Percentiles rank a stretch among this genome's conserved stretches.
These are phyloP conservation scores for Daldinia decipiens DNA, from an alignment of 495 filamentous ascomycete species.

Conservation along the genomic window DNA sequence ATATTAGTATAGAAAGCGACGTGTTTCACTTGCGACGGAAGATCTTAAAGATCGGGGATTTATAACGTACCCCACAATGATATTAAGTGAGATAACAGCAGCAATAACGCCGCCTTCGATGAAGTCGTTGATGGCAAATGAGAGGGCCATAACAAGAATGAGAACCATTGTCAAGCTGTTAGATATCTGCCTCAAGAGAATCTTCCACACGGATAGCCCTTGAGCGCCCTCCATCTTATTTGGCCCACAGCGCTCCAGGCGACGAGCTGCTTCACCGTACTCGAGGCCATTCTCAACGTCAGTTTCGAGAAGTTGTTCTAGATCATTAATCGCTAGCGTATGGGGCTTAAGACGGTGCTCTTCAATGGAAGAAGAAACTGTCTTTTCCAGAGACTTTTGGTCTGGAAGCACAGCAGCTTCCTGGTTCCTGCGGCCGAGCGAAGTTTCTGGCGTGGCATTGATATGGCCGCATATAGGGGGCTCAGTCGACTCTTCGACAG, in stretches of 20 bases:
- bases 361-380: constrained; percentile 5
- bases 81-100: constrained; percentile 77
- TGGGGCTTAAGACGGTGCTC: constrained; percentile 40
- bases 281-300: constrained; percentile 54
- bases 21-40: constrained; percentile 2
- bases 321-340: constrained; percentile 34
- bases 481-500: constrained; percentile 62
- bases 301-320: constrained; percentile 42
- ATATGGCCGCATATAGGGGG: constrained; percentile 61
- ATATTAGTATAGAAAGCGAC: constrained; percentile 6
- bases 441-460: constrained; percentile 44
- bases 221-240: constrained; percentile 63
- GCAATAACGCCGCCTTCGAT: constrained; percentile 81
- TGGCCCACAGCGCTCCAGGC: constrained; percentile 58
- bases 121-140: constrained; percentile 77
- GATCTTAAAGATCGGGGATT: not conserved
- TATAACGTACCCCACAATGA: constrained; percentile 67
- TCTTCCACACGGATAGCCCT: constrained; percentile 63
- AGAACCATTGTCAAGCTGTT: constrained; percentile 68
- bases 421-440: constrained; percentile 31
- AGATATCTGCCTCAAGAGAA: constrained; percentile 65
- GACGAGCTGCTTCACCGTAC: constrained; percentile 53
- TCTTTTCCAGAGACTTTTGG: constrained; percentile 9
- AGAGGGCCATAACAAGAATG: constrained; percentile 77
- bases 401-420: constrained; percentile 16